A percentile compares a stretch with the other conserved stretches of the same genome.
Conservation (phyloP, 1,284 basidiomycete species). For the Tilletiaria anomala region DNA sequence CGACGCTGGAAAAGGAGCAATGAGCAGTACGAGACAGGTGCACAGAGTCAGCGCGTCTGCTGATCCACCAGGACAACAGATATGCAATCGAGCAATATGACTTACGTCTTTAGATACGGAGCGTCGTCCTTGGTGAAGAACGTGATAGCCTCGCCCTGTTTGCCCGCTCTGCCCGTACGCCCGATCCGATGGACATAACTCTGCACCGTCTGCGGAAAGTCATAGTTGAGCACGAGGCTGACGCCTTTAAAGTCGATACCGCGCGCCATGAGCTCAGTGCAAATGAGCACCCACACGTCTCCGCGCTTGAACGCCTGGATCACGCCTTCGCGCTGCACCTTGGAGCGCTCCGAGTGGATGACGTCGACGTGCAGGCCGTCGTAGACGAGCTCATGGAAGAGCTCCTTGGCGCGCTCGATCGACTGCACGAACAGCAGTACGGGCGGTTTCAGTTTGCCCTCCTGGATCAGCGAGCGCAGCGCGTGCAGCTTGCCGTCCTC, state of each 20-base stretch:
- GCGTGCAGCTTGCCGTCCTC: slow-evolving; percentile 81
- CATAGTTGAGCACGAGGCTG: slow-evolving; percentile 81
- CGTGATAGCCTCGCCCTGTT: slow-evolving; percentile 78
- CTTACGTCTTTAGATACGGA: slow-evolving; percentile 73
- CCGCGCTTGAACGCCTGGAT: slow-evolving; percentile 59
- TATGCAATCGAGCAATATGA: slow-evolving; percentile 8
- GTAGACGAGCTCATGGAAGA: slow-evolving; percentile 72
- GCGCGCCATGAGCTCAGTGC: slow-evolving; percentile 50
- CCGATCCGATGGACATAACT: slow-evolving; percentile 92
- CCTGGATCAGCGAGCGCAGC: slow-evolving; percentile 58
- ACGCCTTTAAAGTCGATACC: slow-evolving; percentile 90
- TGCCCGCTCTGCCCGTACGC: slow-evolving; percentile 84
- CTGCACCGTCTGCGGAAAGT: slow-evolving; percentile 49
- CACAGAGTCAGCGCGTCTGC: no score
- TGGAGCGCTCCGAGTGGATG: slow-evolving; percentile 75
- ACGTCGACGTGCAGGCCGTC: slow-evolving; percentile 77
- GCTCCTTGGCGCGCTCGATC: slow-evolving; percentile 73
- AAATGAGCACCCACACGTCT: slow-evolving; percentile 36
- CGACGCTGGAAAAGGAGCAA: slow-evolving; percentile 52
- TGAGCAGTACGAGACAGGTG: not conserved
- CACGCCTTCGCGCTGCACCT: slow-evolving; percentile 65
- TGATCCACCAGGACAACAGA: not conserved
- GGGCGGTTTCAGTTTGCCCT: slow-evolving; percentile 72
- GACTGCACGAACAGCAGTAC: slow-evolving; percentile 86
- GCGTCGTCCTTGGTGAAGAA: slow-evolving; percentile 91